Conservation (phyloP, 805 yeast species). For the Candida palmyrensis region DNA sequence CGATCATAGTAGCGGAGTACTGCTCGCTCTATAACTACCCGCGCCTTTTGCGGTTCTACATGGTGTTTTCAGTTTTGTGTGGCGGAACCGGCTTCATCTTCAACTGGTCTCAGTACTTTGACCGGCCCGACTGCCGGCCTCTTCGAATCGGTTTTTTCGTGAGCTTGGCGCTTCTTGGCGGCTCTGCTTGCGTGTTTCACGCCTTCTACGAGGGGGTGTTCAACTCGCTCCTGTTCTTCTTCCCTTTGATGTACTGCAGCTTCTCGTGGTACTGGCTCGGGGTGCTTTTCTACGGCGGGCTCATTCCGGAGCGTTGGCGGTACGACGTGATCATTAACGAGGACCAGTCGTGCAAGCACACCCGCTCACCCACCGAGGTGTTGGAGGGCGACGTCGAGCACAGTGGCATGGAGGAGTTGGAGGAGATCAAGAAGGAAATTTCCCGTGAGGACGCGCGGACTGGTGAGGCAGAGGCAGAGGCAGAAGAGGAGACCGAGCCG, state of each 20-base stretch:
- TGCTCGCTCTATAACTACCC: constrained; percentile 65
- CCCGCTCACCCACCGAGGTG: constrained; percentile 24
- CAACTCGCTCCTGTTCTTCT: constrained; percentile 48
- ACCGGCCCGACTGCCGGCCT: constrained; percentile 77
- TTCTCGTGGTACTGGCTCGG: constrained; percentile 75
- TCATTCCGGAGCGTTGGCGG: constrained; percentile 87
- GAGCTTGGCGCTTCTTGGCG: constrained; percentile 72
- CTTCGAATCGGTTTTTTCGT: constrained; percentile 77
- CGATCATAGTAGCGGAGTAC: constrained; percentile 83
- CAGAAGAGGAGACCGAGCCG: constrained; percentile 4
- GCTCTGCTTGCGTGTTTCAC: constrained; percentile 55
- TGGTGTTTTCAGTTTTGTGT: constrained; percentile 56
- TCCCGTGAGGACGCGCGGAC: constrained; percentile 9
- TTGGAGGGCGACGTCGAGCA: constrained; percentile 29
- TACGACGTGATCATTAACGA: constrained; percentile 58
- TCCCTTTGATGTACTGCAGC: constrained; percentile 66
- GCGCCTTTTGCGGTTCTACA: constrained; percentile 41
- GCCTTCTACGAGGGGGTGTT: constrained; percentile 50
- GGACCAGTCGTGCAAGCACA: constrained; percentile 20
- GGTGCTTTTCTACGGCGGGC: constrained; percentile 79
- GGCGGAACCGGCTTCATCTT: constrained; percentile 71
- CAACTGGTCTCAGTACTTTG: constrained; percentile 92
- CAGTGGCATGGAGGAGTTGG: constrained; percentile 35
- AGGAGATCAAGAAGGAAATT: constrained; percentile 24
- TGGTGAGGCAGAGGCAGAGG: constrained; percentile 5